These are phyloP conservation scores for Lyophyllum atratum DNA, from an alignment of 768 basidiomycete genomes.

Conservation along the genomic window DNA sequence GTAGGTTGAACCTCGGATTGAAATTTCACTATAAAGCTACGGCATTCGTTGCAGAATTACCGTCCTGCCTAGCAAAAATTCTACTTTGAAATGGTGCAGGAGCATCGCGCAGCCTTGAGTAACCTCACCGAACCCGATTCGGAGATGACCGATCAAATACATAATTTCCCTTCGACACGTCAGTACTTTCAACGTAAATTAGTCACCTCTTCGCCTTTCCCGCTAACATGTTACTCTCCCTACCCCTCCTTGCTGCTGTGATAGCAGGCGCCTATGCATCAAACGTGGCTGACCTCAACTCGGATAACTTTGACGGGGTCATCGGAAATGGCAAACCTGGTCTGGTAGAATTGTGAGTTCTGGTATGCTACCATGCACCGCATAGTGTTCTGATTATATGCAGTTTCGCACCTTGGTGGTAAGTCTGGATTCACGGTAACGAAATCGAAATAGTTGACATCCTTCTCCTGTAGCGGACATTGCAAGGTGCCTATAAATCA, in stretches of 20 bases:
- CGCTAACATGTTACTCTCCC: slow-evolving; percentile 58
- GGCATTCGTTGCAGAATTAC: too few relatives aligned
- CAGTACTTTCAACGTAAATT: slow-evolving; percentile 16
- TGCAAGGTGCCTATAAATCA: slow-evolving; percentile 63
- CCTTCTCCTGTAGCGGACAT: slow-evolving; percentile 60
- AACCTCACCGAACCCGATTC: slow-evolving; percentile 1
- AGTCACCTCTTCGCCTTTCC: slow-evolving; percentile 17
- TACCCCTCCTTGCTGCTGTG: slow-evolving; percentile 56
- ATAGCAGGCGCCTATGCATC: slow-evolving; percentile 64
- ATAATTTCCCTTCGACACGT: slow-evolving; percentile 17
- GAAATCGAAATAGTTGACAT: not conserved
- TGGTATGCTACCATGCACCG: not conserved
- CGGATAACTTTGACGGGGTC: slow-evolving; percentile 72
- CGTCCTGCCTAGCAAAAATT: too few relatives aligned
- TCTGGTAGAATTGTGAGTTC: slow-evolving; percentile 89
- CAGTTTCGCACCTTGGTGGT: slow-evolving; percentile 92
- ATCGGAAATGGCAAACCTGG: slow-evolving; percentile 82
- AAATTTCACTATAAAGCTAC: too few relatives aligned
- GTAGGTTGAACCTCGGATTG: not conserved
- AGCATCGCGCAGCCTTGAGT: slow-evolving; percentile 1
- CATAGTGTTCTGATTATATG: slow-evolving; percentile 4
- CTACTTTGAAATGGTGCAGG: not conserved
- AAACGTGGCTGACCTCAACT: slow-evolving; percentile 80
- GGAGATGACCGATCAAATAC: slow-evolving; percentile 36
- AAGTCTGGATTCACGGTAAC: slow-evolving; percentile 9